Base-by-base conservation (phyloP, 257 asterid genomes). In the Leptodermis oblonga region DNA sequence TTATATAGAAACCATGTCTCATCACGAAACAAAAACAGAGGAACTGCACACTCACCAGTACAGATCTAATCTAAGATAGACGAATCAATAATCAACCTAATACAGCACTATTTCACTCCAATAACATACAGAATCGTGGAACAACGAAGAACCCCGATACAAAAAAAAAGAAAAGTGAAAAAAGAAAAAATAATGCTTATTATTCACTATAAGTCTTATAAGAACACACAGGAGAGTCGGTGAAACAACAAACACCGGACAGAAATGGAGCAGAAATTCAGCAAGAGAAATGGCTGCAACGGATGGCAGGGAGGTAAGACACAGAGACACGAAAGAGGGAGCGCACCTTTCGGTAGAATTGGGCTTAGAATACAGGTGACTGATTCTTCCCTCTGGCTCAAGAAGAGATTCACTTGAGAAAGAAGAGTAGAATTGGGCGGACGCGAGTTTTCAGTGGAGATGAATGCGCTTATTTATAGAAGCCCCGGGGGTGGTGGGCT, bases 401-500 rank as follows among this genome's bases (percentile, higher is more conserved):
- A n/a, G n/a, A 23, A 62, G 52, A 33, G 28, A 5, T 20, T 48
- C 26, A 43, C 51, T 36, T 25, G 33, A 52, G 64, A 63, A 31
- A 36, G 60, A 55, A 60, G 22, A 80, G 74, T n/a, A 79, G 65
- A 51, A 51, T 28, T 18, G 70, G 78, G 70, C 74, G 48, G 78
- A 72, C 89, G 76, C 89, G 83, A 85, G 77, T 65, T 65, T 37
- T 43, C 52, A 56, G 59, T 25, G 49, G 28, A n/a, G 59, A 34
- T 1, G 73, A 31, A n/a, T 28, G 67, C 3, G 69, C 36, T 15
- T 73, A 83, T 87, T 77, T 85, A 82, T 83, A 84, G 88, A 75
- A 46, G n/a, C 48, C 3, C 9, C 33, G 5, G 49, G 51, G 12
- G 4, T 48, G 20, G 31, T 26, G 67, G 66, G 71, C n/a, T n/a